Conservation (phyloP, 2,329 filamentous ascomycete species). For the Juglanconis oblonga region DNA sequence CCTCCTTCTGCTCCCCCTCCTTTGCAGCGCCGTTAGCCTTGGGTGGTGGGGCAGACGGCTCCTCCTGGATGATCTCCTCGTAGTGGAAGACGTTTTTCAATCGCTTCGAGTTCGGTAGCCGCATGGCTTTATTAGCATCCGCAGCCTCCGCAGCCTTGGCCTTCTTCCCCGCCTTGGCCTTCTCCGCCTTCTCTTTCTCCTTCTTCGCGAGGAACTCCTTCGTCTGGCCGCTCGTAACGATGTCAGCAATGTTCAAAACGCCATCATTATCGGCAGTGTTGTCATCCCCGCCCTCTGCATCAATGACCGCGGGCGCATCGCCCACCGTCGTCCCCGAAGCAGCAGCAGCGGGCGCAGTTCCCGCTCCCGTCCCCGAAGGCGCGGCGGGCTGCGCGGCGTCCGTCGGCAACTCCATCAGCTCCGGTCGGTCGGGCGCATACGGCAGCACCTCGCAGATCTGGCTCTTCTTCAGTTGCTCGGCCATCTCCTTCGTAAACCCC, state of each 20-base stretch:
- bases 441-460: slow-evolving; percentile 64
- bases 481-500: slow-evolving; percentile 63
- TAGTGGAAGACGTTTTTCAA: slow-evolving; percentile 69
- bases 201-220: slow-evolving; percentile 80
- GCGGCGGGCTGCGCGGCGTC: slow-evolving; percentile 26
- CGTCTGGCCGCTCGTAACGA: slow-evolving; percentile 78
- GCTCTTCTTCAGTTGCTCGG: slow-evolving; percentile 68
- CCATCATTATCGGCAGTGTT: slow-evolving; percentile 59
- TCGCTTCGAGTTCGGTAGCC: slow-evolving; percentile 71
- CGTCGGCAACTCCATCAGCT: slow-evolving; percentile 47
- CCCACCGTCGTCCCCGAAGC: slow-evolving; percentile 20
- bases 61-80: slow-evolving; percentile 63
- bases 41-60: slow-evolving; percentile 36
- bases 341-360: slow-evolving; percentile 24
- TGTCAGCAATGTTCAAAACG: slow-evolving; percentile 79
- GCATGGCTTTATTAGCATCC: slow-evolving; percentile 53
- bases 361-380: slow-evolving; percentile 22
- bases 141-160: slow-evolving; percentile 54
- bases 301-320: slow-evolving; percentile 30
- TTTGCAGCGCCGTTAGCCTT: slow-evolving; percentile 22
- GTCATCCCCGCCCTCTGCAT: slow-evolving; percentile 35
- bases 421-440: slow-evolving; percentile 43
- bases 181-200: slow-evolving; percentile 74
- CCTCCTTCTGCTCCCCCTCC: neutral
- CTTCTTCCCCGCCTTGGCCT: slow-evolving; percentile 58